Base-by-base conservation (phyloP, 176 grass and related monocot genomes). In the Cenchrus fungigraminus region DNA sequence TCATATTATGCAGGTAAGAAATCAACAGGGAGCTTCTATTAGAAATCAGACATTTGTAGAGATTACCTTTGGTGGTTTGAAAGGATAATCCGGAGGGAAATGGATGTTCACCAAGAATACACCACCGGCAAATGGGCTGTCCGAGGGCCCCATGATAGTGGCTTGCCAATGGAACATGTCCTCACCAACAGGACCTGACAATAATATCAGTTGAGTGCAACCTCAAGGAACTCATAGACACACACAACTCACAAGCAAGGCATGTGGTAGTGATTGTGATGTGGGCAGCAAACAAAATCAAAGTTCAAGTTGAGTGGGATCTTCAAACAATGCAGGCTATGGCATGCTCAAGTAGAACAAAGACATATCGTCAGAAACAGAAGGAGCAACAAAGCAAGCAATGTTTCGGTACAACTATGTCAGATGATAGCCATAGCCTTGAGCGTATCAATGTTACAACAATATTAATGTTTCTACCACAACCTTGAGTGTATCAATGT, bases 111-210 rank as follows among this genome's bases (percentile, higher is more conserved):
- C 94, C 65, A 97, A 88, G 78, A 97, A 97, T 47, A 97, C 84
- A 0, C 94, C 94, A 73, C 94, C 94, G n/a, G 94, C 86, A 83
- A 97, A 97, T 5, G 94, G 94, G 67, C 89, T 97, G 61, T 97
- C 92, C 6, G 91, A 84, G 12, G 94, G 94, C 10, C 94, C 94
- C 92, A 97, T 97, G 29, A 97, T 97, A 20, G 92, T 94, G 0
- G 92, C 94, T 80, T 97, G 94, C 94, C 94, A 97, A 61, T 94
- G 91, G 85, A 97, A 97, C 92, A 97, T 94, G 81, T 97, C 92
- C 88, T 97, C 92, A 65, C 90, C 92, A 46, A 91, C 94, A 87
- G 94, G 94, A 73, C 94, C 92, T 97, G 83, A 52, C 9, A 58
- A 51, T 9, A 85, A 34, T 74, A 15, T 14, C 8, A 47, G 32